These are phyloP conservation scores for Hypholoma sublateritium DNA, from an alignment of 768 basidiomycete species.

Conservation along the genomic window DNA sequence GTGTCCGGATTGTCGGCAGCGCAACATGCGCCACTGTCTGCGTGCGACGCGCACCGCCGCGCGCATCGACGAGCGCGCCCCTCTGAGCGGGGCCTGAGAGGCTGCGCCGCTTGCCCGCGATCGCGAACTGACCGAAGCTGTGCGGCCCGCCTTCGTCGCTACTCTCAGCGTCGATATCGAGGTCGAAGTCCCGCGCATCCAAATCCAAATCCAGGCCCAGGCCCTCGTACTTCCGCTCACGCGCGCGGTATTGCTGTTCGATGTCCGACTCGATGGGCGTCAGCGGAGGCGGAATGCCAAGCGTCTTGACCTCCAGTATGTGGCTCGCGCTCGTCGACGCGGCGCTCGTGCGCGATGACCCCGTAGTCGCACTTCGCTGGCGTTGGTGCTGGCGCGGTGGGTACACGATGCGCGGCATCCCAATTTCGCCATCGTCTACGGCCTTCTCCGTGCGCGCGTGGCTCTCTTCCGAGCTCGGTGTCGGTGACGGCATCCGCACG, in stretches of 20 bases:
- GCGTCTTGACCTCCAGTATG: not conserved
- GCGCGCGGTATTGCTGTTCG: not conserved
- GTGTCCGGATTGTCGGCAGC: not conserved
- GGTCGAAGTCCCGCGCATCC: not conserved
- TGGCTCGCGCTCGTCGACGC: not conserved
- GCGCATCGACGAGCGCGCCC: too few relatives aligned
- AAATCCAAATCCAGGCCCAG: not conserved
- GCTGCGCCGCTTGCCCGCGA: too few relatives aligned
- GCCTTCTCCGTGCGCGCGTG: too few relatives aligned
- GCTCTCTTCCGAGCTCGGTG: not conserved
- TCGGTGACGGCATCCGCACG: too few relatives aligned
- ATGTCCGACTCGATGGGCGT: constrained; percentile 2
- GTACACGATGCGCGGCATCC: not conserved
- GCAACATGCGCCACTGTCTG: not conserved
- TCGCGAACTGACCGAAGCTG: not conserved
- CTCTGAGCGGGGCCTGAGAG: too few relatives aligned
- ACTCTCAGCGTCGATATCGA: not conserved
- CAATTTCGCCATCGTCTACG: not conserved
- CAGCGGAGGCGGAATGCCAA: not conserved
- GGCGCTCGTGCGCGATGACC: not conserved
- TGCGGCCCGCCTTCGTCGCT: not conserved
- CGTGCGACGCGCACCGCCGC: not conserved
- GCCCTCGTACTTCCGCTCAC: too few relatives aligned
- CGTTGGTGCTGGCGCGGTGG: not conserved
- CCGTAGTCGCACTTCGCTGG: not conserved